phyloP scores from a whole-genome alignment of 2,329 filamentous ascomycete species.

The Leptographium procerum region DNA sequence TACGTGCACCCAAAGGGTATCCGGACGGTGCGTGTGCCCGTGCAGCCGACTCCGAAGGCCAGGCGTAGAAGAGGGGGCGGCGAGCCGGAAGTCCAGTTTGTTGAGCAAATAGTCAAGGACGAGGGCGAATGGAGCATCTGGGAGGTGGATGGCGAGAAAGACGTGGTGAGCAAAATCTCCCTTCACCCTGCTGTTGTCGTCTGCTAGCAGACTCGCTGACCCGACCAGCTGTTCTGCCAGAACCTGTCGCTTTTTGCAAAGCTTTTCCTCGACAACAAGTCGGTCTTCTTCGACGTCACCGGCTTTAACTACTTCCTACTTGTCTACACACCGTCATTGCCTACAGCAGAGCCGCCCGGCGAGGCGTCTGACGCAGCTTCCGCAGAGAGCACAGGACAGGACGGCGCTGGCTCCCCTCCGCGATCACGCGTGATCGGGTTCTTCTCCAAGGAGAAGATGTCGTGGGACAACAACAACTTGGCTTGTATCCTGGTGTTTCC shows the following conservation, averaged over 20 bases:
- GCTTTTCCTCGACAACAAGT: constrained; percentile 95
- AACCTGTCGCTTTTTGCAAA: constrained; percentile 95
- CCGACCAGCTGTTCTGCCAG: constrained; percentile 69
- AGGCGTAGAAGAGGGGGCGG: constrained; percentile 26
- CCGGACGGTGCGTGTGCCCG: constrained; percentile 26
- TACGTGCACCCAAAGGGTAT: constrained; percentile 50
- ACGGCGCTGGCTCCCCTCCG: neutral
- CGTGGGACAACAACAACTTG: constrained; percentile 96
- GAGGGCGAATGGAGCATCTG: constrained; percentile 76
- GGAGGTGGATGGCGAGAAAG: constrained; percentile 81
- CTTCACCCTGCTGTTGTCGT: neutral
- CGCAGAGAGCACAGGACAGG: neutral
- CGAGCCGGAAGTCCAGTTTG: constrained; percentile 19
- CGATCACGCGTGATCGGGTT: constrained; percentile 63
- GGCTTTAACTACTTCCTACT: constrained; percentile 93
- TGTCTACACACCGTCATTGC: constrained; percentile 52
- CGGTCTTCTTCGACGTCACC: constrained; percentile 91
- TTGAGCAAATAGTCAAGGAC: constrained; percentile 36
- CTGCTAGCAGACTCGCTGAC: neutral
- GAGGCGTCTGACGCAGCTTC: neutral
- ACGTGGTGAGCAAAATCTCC: constrained; percentile 44
- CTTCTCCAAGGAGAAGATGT: constrained; percentile 98
- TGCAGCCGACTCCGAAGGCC: constrained; percentile 20
- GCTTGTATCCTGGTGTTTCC: constrained; percentile 95
- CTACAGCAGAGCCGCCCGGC: constrained; percentile 3